phyloP scores from a whole-genome alignment of 495 filamentous ascomycete genomes.

The Aspergillus nidulans region DNA sequence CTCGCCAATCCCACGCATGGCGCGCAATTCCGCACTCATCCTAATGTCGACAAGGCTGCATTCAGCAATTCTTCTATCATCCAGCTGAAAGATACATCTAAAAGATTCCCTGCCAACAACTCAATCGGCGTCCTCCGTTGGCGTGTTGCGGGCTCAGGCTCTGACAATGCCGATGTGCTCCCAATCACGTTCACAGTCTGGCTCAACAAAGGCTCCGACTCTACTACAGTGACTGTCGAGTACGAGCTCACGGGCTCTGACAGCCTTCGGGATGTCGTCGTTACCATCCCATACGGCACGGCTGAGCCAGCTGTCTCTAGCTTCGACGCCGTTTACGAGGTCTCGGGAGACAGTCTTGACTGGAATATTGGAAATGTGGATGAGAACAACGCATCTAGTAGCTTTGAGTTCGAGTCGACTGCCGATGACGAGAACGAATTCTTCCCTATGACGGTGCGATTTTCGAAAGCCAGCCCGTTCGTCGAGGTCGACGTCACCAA shows the following conservation, averaged over 20 bases:
- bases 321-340: conserved; percentile 91
- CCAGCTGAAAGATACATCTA: conserved; percentile 76
- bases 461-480: conserved; percentile 80
- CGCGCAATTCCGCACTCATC: conserved; percentile 87
- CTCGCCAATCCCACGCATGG: conserved; percentile 67
- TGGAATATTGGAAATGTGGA: conserved; percentile 85
- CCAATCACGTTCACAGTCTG: conserved; percentile 94
- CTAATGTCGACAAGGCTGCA: conserved; percentile 83
- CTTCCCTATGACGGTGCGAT: conserved; percentile 92
- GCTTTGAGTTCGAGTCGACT: conserved; percentile 90
- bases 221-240: conserved; percentile 83
- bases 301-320: conserved; percentile 84
- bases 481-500: conserved; percentile 82
- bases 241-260: conserved; percentile 82
- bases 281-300: conserved; percentile 78
- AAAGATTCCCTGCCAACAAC: conserved; percentile 88
- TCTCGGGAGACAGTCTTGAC: conserved; percentile 86
- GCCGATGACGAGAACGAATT: conserved; percentile 82
- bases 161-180: conserved; percentile 65
- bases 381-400: conserved; percentile 72
- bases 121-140: conserved; percentile 84
- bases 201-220: conserved; percentile 81
- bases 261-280: conserved; percentile 73
- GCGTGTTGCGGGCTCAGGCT: conserved; percentile 68
- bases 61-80: conserved; percentile 76